phyloP scores from a whole-genome alignment of 441 rosid species.

The Pelargonium citronellum region DNA sequence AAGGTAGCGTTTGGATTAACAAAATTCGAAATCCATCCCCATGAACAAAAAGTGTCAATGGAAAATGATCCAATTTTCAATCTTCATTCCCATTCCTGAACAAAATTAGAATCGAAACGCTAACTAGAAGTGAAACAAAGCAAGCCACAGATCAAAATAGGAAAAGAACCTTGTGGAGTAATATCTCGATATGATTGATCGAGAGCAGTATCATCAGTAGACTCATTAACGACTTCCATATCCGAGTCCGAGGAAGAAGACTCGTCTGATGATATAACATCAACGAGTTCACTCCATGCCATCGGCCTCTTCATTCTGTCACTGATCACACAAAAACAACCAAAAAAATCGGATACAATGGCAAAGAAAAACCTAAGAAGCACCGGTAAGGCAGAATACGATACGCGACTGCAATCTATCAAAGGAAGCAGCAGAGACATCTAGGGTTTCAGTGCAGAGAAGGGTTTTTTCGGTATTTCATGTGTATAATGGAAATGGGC shows the following conservation, averaged over 20 bases:
- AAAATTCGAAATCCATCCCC: no score
- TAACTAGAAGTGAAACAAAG: neutral
- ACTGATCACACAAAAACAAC: neutral
- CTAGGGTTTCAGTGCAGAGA: no score
- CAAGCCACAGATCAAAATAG: slow-evolving; percentile 10
- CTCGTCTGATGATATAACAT: slow-evolving; percentile 50
- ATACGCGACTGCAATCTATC: no score
- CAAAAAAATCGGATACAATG: neutral
- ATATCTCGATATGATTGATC: slow-evolving; percentile 27
- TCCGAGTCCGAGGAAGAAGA: slow-evolving; percentile 40
- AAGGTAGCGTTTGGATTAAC: no score
- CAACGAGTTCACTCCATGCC: slow-evolving; percentile 48
- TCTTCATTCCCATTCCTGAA: neutral
- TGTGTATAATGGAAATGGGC: no score
- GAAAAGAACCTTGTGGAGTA: slow-evolving; percentile 37
- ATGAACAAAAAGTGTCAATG: no score
- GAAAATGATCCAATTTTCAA: no score
- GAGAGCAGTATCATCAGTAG: slow-evolving; percentile 8
- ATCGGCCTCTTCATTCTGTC: slow-evolving; percentile 38
- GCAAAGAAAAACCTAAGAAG: neutral
- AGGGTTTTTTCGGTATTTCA: no score
- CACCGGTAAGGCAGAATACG: neutral
- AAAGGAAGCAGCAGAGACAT: no score
- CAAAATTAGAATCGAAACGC: neutral
- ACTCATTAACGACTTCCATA: slow-evolving; percentile 27